These are phyloP conservation scores for Escallonia herrerae DNA, from an alignment of 129 eudicot species.

Conservation along the genomic window DNA sequence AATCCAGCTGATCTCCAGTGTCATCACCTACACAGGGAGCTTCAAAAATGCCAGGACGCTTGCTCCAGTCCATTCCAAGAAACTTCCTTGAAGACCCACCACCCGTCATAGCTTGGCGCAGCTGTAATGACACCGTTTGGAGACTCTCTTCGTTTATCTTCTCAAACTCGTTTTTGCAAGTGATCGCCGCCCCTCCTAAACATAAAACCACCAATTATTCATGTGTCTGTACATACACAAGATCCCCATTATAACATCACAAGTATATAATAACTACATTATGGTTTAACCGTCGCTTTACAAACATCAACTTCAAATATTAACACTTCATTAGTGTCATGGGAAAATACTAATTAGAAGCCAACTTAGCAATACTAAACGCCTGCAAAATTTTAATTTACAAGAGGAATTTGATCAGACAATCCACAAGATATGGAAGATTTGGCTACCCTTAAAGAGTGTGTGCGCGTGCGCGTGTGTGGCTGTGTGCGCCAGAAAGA, in stretches of 20 bases:
- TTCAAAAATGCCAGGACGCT: constrained; percentile 46
- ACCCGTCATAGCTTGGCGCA: constrained; percentile 57
- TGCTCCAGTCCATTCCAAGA: constrained; percentile 97
- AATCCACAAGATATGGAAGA: not conserved
- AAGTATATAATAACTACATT: not conserved
- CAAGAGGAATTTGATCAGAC: not conserved
- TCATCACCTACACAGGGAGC: constrained; percentile 31
- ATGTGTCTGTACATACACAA: too few species aligned
- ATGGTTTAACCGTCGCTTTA: not conserved
- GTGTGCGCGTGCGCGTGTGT: too few species aligned
- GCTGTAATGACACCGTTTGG: constrained; percentile 48
- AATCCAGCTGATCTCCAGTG: constrained; percentile 24
- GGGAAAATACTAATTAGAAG: too few species aligned
- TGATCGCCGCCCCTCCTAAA: constrained; percentile 93
- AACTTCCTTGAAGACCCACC: constrained; percentile 32
- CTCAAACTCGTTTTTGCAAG: constrained; percentile 89
- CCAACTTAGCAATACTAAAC: too few species aligned
- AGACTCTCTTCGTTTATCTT: constrained; percentile 72
- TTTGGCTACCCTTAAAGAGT: too few species aligned
- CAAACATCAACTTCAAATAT: not conserved
- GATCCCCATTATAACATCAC: too few species aligned
- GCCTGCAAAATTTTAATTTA: too few species aligned
- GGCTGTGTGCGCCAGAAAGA: too few species aligned
- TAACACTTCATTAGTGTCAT: too few species aligned
- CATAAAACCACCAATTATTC: not conserved